Evolutionary conservation across 2,329 filamentous ascomycete species (phyloP).

Genomic region (Periconia digitata): DNA sequence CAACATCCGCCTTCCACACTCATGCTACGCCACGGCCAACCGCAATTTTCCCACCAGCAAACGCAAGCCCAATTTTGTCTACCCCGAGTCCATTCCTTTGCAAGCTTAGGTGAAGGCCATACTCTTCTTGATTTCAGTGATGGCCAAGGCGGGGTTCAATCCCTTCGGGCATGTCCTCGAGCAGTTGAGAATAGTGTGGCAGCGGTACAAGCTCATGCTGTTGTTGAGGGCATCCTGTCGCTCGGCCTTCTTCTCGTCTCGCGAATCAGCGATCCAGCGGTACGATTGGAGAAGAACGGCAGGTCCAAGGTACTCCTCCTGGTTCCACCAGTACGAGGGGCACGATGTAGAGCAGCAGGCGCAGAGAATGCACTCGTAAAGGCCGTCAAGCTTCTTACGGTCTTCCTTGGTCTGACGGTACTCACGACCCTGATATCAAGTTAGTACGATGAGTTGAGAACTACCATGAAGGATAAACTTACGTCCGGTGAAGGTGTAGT

Average conservation of each 20-base stretch:
- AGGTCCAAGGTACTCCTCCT: slow-evolving; percentile 95
- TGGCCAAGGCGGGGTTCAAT: slow-evolving; percentile 90
- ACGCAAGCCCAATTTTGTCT: background rate
- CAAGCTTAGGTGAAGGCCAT: slow-evolving; percentile 62
- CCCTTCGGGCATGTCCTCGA: slow-evolving; percentile 98
- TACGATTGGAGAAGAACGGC: slow-evolving; percentile 97
- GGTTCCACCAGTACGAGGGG: slow-evolving; percentile 99
- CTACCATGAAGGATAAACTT: slow-evolving; percentile 41
- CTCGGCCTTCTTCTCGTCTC: slow-evolving; percentile 86
- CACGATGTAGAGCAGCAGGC: slow-evolving; percentile 99
- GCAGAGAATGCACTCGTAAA: slow-evolving; percentile 99
- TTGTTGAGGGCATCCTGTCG: slow-evolving; percentile 93
- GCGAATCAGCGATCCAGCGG: slow-evolving; percentile 93
- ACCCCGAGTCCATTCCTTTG: background rate
- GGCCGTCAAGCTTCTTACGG: slow-evolving; percentile 92
- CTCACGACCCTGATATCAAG: slow-evolving; percentile 72
- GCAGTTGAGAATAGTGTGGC: slow-evolving; percentile 99
- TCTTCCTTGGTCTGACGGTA: slow-evolving; percentile 89
- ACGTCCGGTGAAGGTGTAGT: slow-evolving; percentile 82
- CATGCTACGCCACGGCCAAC: background rate
- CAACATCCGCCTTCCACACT: background rate
- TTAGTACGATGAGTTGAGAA: slow-evolving; percentile 13
- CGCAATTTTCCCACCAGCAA: background rate
- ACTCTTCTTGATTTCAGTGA: slow-evolving; percentile 98
- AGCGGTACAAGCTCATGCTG: slow-evolving; percentile 98